Conservation (phyloP, 1,284 basidiomycete species). For the Cutaneotrichosporon cavernicola region DNA sequence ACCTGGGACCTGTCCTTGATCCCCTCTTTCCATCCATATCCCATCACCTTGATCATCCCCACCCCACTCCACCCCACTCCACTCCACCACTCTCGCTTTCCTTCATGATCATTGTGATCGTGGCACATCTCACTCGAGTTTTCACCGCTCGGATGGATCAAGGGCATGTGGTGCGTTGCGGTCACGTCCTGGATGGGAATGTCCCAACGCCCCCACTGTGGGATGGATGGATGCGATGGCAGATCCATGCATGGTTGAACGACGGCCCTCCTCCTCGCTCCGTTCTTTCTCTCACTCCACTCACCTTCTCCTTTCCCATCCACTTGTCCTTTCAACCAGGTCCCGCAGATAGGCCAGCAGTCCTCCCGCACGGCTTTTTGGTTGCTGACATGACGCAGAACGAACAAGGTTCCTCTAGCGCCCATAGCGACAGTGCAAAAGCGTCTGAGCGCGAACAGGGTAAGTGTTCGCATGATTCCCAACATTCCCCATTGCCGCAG, state of each 20-base stretch:
- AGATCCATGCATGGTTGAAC: background rate
- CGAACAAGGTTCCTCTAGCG: background rate
- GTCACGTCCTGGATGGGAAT: no score
- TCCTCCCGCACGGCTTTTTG: background rate
- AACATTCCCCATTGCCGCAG: conserved; percentile 4
- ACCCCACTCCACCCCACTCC: background rate
- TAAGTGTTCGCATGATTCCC: conserved; percentile 15
- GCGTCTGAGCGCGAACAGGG: conserved; percentile 11
- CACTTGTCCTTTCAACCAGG: background rate
- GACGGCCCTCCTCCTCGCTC: background rate
- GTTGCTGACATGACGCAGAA: conserved; percentile 11
- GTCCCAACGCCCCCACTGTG: background rate
- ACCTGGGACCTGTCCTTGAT: conserved; percentile 20
- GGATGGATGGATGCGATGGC: background rate
- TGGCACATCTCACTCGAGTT: no score
- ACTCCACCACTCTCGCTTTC: background rate
- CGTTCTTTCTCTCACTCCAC: background rate
- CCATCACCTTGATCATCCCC: background rate
- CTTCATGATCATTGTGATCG: no score
- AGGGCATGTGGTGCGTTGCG: no score
- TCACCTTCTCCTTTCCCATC: background rate
- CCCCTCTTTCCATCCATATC: background rate
- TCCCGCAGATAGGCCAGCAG: background rate
- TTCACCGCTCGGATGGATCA: no score
- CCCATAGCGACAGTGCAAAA: conserved; percentile 8